Percentiles rank a stretch among this genome's conserved stretches.
phyloP scores from a whole-genome alignment of 805 yeast genomes.

The Ogataea glucozyma region DNA sequence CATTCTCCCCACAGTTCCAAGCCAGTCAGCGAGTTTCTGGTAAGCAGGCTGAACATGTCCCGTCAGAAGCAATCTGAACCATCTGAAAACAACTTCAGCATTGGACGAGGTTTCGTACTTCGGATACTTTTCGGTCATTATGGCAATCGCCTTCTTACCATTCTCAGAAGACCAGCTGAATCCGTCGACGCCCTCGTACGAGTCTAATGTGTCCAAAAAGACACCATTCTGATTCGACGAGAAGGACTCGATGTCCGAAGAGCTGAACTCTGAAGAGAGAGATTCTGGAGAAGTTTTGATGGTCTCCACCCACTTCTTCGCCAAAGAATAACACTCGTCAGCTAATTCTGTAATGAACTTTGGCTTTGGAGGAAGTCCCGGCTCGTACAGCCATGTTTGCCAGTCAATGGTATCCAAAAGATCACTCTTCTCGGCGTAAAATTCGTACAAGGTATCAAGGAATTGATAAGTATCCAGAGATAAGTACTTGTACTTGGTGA shows the following conservation, averaged over 20 bases:
- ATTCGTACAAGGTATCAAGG: constrained; percentile 71
- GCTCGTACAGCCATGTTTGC: constrained; percentile 77
- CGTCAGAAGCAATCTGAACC: constrained; percentile 66
- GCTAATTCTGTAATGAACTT: constrained; percentile 76
- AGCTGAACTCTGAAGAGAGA: constrained; percentile 40
- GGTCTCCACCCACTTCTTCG: constrained; percentile 60
- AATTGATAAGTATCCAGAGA: constrained; percentile 84
- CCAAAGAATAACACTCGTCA: constrained; percentile 66
- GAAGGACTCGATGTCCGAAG: constrained; percentile 55
- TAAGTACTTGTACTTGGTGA: constrained; percentile 62
- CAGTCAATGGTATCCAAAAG: constrained; percentile 76
- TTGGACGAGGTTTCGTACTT: constrained; percentile 57
- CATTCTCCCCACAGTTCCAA: constrained; percentile 93
- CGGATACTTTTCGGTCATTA: constrained; percentile 37
- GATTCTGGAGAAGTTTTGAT: constrained; percentile 32
- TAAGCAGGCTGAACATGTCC: constrained; percentile 51
- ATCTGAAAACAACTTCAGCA: constrained; percentile 80
- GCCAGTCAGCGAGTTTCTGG: constrained; percentile 70
- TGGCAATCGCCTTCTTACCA: constrained; percentile 35
- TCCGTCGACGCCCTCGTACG: constrained; percentile 48
- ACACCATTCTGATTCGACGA: constrained; percentile 77
- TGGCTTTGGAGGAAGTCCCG: constrained; percentile 91
- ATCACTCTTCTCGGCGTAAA: constrained; percentile 43
- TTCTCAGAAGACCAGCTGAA: constrained; percentile 35
- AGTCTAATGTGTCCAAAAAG: constrained; percentile 67